Evolutionary conservation across 2,329 filamentous ascomycete genomes (phyloP).

Genomic region (Bipolaris zeicola): DNA sequence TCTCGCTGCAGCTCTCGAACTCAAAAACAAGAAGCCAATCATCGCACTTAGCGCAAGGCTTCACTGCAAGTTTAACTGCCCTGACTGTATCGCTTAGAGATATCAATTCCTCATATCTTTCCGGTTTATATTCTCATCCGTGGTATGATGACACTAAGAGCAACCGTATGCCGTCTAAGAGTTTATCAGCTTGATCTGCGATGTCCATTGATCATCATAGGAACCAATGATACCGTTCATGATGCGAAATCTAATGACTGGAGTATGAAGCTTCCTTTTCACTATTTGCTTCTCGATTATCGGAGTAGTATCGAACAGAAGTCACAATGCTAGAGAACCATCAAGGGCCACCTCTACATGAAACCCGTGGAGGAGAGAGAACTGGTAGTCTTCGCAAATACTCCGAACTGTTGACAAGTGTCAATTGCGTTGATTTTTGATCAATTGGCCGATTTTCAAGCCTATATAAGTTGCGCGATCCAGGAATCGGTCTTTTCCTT

Average conservation of each 20-base stretch:
- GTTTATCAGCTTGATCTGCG: neutral
- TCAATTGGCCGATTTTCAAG: neutral
- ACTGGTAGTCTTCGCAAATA: neutral
- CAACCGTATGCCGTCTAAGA: neutral
- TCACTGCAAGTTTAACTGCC: neutral
- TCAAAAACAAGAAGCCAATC: neutral
- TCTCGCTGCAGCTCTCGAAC: neutral
- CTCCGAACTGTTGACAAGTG: neutral
- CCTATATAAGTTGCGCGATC: neutral
- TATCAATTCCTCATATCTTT: neutral
- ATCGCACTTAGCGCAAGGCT: neutral
- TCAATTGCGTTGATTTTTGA: neutral
- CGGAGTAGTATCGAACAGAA: constrained; percentile 6
- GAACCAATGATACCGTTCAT: neutral
- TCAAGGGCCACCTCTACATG: neutral
- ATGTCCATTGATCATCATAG: neutral
- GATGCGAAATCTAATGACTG: neutral
- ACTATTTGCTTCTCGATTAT: neutral
- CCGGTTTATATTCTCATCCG: neutral
- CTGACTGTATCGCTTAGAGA: neutral
- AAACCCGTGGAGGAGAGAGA: neutral
- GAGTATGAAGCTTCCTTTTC: neutral
- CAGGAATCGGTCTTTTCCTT: neutral
- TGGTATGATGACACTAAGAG: neutral
- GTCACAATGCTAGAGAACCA: constrained; percentile 21